Base-by-base conservation (phyloP, 192 early-diverging fungal genomes). In the Backusella tarrabulga region DNA sequence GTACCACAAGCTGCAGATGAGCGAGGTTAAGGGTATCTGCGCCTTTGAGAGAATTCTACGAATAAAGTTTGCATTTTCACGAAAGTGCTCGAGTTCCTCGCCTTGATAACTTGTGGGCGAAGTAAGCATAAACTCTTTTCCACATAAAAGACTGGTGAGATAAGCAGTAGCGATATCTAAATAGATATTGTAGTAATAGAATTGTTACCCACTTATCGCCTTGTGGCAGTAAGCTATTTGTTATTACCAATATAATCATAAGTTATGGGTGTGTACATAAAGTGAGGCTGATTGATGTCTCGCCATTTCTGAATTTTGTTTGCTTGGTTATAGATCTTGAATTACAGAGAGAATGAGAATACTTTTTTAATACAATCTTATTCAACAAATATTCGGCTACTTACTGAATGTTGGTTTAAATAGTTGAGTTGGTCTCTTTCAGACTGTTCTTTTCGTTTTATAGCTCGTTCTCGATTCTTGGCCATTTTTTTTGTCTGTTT, bases 111-210 rank as follows among this genome's bases (percentile, higher is more conserved):
- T 63, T 23, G 71, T 14, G 29, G 71, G 23, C 3, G 66, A 41
- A 42, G 42, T 35, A 4, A 83, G 52, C 3, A 81, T 74, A 11
- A 83, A 72, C 60, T 82, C 82, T 23, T 78, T 67, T 7, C 85
- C 85, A 35, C 77, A 80, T 44, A 85, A 81, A 73, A 86, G 76
- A 9, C 83, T 86, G 1, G 85, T 79, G 74, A 88, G 79, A 11
- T 83, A 72, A 0, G 87, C 82, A 8, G 85, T 85, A 23, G 87
- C 83, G 34, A 88, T 74, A 70, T 88, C 87, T 88, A 84, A 4
- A 2, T 36, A 7, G 46, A 54, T 19, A 46, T 23, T 40, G 34
- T 7, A 71, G 50, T 17, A 77, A 0, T 15, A 68, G 12, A 4
- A n/a, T 19, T 23, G 32, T 34, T 12, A 70, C 4, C 14, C 42